Percentiles rank a stretch among this genome's conserved stretches.
These are phyloP conservation scores for Mucor mucedo DNA, from an alignment of 371 early-diverging fungal genomes.

Conservation along the genomic window DNA sequence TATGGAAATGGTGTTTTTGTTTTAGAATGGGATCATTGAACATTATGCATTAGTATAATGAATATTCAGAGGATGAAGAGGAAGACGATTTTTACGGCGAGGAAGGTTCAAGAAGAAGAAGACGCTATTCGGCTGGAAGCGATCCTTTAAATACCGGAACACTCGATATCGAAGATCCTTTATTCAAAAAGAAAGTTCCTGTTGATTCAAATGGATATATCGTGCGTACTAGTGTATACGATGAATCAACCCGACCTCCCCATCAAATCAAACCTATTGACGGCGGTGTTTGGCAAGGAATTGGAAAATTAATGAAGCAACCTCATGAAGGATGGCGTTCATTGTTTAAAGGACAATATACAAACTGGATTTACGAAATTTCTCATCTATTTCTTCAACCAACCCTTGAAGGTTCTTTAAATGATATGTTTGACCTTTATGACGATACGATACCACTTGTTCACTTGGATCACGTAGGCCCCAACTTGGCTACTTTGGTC, in stretches of 20 bases:
- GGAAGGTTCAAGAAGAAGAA: conserved; percentile 12
- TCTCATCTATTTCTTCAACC: conserved; percentile 78
- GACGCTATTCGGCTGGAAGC: conserved; percentile 23
- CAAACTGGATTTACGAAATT: conserved; percentile 80
- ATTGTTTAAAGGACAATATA: conserved; percentile 73
- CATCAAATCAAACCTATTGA: conserved; percentile 66
- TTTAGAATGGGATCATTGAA: too few species aligned
- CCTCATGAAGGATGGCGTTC: conserved; percentile 71
- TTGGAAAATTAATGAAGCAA: conserved; percentile 57
- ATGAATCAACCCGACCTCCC: conserved; percentile 64
- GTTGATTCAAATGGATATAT: conserved; percentile 68
- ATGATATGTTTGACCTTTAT: conserved; percentile 78
- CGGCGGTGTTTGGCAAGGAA: conserved; percentile 65
- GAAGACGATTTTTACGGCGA: conserved; percentile 42
- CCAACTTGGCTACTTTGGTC: conserved; percentile 74
- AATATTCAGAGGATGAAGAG: conserved; percentile 40
- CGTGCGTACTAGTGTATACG: conserved; percentile 62
- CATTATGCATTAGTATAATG: conserved; percentile 27
- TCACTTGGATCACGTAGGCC: conserved; percentile 69
- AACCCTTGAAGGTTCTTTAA: conserved; percentile 74
- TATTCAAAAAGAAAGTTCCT: conserved; percentile 37
- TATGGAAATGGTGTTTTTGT: background rate
- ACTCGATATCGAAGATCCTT: conserved; percentile 44
- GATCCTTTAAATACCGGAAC: conserved; percentile 31
- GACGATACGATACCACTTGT: conserved; percentile 79